phyloP scores from a whole-genome alignment of 805 yeast genomes.

The Metschnikowia continentalis region DNA sequence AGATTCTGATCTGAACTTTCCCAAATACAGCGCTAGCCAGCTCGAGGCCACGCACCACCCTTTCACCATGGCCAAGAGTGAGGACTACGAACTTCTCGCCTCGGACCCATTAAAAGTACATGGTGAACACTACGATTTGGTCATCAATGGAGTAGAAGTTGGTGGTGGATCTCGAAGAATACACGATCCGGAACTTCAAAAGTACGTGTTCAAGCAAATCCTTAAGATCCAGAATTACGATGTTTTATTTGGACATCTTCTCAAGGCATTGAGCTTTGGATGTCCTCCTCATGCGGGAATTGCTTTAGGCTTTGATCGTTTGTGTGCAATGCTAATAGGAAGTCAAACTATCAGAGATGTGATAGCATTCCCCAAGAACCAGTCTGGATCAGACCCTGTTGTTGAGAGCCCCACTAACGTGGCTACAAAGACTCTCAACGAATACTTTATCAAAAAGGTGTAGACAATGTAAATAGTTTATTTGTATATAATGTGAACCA shows the following conservation, averaged over 20 bases:
- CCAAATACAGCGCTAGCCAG: slow-evolving; percentile 48
- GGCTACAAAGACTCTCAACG: slow-evolving; percentile 42
- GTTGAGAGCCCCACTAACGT: slow-evolving; percentile 82
- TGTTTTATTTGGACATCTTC: slow-evolving; percentile 75
- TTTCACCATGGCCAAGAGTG: slow-evolving; percentile 82
- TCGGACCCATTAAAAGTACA: slow-evolving; percentile 57
- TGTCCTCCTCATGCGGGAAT: slow-evolving; percentile 99
- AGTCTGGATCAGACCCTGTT: slow-evolving; percentile 81
- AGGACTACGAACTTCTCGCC: slow-evolving; percentile 57
- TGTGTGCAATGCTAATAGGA: slow-evolving; percentile 87
- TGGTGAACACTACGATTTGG: slow-evolving; percentile 94
- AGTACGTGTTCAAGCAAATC: slow-evolving; percentile 61
- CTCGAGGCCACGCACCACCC: slow-evolving; percentile 91
- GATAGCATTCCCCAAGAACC: slow-evolving; percentile 92
- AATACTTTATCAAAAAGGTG: slow-evolving; percentile 45
- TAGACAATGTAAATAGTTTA: neutral
- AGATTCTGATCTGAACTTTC: slow-evolving; percentile 40
- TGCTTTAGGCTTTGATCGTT: slow-evolving; percentile 90
- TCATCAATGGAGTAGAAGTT: slow-evolving; percentile 87
- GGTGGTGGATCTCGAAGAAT: slow-evolving; percentile 98
- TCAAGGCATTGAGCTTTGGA: slow-evolving; percentile 78
- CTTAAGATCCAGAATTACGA: slow-evolving; percentile 58
- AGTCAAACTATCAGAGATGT: slow-evolving; percentile 81
- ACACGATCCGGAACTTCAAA: slow-evolving; percentile 79
- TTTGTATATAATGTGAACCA: neutral